Conservation (phyloP, 2,329 filamentous ascomycete species). For the Colletotrichum lini region DNA sequence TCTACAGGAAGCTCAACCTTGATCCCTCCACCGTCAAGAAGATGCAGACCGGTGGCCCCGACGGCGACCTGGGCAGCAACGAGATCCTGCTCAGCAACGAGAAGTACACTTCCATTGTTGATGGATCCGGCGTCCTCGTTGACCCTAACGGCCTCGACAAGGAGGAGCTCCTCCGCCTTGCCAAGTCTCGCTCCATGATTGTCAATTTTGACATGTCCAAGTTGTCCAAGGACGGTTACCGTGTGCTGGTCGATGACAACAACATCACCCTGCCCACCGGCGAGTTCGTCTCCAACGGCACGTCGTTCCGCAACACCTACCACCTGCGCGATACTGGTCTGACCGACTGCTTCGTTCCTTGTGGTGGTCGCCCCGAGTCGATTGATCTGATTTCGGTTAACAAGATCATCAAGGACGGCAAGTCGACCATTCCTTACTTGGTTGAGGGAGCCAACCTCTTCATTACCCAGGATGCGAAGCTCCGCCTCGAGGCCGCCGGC, state of each 20-base stretch:
- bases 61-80: slow-evolving; percentile 97
- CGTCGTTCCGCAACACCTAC: slow-evolving; percentile 96
- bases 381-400: slow-evolving; percentile 92
- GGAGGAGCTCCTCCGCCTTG: slow-evolving; percentile 85
- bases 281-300: slow-evolving; percentile 91
- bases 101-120: slow-evolving; percentile 95
- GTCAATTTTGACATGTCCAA: slow-evolving; percentile 87
- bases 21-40: slow-evolving; percentile 89
- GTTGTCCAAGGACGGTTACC: slow-evolving; percentile 89
- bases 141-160: slow-evolving; percentile 92
- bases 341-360: slow-evolving; percentile 94
- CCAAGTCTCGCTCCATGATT: slow-evolving; percentile 91
- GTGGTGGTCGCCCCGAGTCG: slow-evolving; percentile 95
- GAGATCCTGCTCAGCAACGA: slow-evolving; percentile 97
- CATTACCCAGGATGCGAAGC: slow-evolving; percentile 98
- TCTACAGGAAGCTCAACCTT: slow-evolving; percentile 95
- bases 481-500: slow-evolving; percentile 94
- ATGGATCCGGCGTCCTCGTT: slow-evolving; percentile 93
- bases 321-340: slow-evolving; percentile 84
- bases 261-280: slow-evolving; percentile 90
- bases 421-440: slow-evolving; percentile 90
- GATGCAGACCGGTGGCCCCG: slow-evolving; percentile 97
- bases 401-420: slow-evolving; percentile 92
- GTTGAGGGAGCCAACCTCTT: slow-evolving; percentile 99
- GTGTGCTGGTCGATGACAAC: slow-evolving; percentile 91